phyloP scores from a whole-genome alignment of 179 eudicot species.

The Heliamphora pulchella region DNA sequence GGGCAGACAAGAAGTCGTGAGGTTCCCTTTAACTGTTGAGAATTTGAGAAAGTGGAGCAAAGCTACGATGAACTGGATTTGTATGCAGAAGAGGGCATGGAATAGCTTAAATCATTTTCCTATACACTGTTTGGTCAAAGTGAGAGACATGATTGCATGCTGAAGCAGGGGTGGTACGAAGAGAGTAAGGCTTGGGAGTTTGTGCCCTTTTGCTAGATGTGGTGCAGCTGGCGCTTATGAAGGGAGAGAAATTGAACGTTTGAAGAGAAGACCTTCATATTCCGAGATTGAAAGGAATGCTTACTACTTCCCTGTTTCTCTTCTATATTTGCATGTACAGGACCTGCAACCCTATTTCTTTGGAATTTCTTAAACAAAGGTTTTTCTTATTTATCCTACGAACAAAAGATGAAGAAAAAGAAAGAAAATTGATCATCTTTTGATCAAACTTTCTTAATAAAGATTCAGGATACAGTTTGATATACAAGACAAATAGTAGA shows the following conservation, averaged over 20 bases:
- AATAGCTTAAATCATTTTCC: background rate
- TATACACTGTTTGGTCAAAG: background rate
- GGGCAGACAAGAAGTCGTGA: background rate
- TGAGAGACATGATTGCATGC: too few species aligned
- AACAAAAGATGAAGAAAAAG: background rate
- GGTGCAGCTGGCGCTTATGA: too few species aligned
- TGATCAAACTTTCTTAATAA: background rate
- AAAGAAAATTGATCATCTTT: background rate
- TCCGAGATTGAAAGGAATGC: background rate
- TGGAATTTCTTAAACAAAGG: background rate
- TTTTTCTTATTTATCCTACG: background rate
- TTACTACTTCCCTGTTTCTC: background rate
- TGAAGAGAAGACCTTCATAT: too few species aligned
- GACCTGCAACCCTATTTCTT: background rate
- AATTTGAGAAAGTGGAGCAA: too few species aligned
- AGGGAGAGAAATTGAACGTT: too few species aligned
- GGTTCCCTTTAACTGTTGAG: too few species aligned
- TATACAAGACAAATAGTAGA: background rate
- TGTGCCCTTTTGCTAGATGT: too few species aligned
- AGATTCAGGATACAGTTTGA: background rate
- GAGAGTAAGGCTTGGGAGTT: too few species aligned
- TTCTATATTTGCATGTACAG: background rate
- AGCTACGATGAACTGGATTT: background rate
- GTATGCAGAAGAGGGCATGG: background rate
- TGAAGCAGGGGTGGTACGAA: too few species aligned